Evolutionary conservation across 2,329 filamentous ascomycete species (phyloP).

Genomic region (Calonectria pteridis): DNA sequence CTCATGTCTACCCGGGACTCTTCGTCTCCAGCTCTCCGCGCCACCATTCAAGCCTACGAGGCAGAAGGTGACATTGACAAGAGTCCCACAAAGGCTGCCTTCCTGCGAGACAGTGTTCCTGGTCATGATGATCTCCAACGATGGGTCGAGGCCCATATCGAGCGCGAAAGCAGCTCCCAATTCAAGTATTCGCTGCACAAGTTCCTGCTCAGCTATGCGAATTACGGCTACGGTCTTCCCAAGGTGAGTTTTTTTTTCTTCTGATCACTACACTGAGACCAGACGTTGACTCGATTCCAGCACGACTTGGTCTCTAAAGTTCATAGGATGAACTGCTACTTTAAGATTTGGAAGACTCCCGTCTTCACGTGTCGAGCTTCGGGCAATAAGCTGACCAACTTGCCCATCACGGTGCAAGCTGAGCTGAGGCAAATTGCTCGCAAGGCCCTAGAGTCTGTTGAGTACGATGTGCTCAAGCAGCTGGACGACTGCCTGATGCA

Average conservation of each 20-base stretch:
- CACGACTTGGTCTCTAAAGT: conserved; percentile 58
- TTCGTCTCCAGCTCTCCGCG: conserved; percentile 55
- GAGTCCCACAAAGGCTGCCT: conserved; percentile 51
- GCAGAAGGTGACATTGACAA: conserved; percentile 48
- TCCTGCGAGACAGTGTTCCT: conserved; percentile 53
- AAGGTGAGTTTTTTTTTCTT: conserved; percentile 49
- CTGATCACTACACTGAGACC: neutral
- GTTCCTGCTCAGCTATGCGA: conserved; percentile 53
- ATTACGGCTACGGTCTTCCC: conserved; percentile 52
- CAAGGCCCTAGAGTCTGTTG: conserved; percentile 51
- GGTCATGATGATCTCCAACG: conserved; percentile 50
- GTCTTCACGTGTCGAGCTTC: conserved; percentile 57
- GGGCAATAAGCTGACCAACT: conserved; percentile 50
- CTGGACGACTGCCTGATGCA: conserved; percentile 56
- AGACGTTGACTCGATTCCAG: conserved; percentile 46
- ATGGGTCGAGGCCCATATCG: conserved; percentile 56
- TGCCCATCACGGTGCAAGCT: conserved; percentile 56
- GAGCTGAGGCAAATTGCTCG: conserved; percentile 56
- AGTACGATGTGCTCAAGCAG: conserved; percentile 55
- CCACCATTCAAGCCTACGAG: conserved; percentile 54
- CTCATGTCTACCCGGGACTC: conserved; percentile 49
- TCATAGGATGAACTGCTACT: conserved; percentile 62
- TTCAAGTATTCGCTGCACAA: conserved; percentile 52
- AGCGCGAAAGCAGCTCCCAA: conserved; percentile 46
- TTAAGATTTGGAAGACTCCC: conserved; percentile 61